Evolutionary conservation across 768 basidiomycete species (phyloP), one percentile per base, ranked within the genome.

Genomic region (Russula emetica): DNA sequence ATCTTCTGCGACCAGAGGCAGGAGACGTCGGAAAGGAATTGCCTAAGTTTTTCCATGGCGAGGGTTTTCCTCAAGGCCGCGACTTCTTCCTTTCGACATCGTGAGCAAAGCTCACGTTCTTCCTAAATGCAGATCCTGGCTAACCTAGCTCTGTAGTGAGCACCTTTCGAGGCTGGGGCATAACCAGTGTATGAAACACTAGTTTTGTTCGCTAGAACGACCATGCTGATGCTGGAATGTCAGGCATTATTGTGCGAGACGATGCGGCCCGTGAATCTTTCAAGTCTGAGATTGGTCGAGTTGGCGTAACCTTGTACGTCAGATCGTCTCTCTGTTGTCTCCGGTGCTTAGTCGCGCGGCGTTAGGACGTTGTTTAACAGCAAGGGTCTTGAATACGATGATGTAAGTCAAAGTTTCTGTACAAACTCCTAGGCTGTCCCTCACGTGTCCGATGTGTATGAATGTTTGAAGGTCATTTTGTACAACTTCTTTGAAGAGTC

Each of bases 401-500:
- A 87, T 67, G 85, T 85, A 55, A 50, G 71, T 61, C 5, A 10
- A 45, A 38, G 18, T 1, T 2, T 9, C 55, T 47, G 7, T 13
- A 9, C 24, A 16, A 28, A 24, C 2, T 9, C 5, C 47, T 0
- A 26, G 18, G 32, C 18, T 6, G 1, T 2, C 11, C 24, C 14
- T 55, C 34, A 28, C 16, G 45, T 16, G 26, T 60, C n/a, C 26
- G 49, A 9, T 42, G 16, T 26, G 10, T 7, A 13, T 42, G 5
- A 30, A 22, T 11, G 24, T 49, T 45, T 4, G 1, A 60, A 89
- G 87, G 87, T 91, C 5, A 76, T 91, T 3, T 69, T 91, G 13
- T 90, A 85, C 68, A 84, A 91, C 66, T 90, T 90, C 72, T 91
- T 91, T 67, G 79, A 82, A 28, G 85, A 87, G 66, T 90, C 89